A percentile compares a stretch with the other conserved stretches of the same genome.
These are phyloP conservation scores for Gastrolobium villosum DNA, from an alignment of 306 rosid genomes.

Conservation along the genomic window DNA sequence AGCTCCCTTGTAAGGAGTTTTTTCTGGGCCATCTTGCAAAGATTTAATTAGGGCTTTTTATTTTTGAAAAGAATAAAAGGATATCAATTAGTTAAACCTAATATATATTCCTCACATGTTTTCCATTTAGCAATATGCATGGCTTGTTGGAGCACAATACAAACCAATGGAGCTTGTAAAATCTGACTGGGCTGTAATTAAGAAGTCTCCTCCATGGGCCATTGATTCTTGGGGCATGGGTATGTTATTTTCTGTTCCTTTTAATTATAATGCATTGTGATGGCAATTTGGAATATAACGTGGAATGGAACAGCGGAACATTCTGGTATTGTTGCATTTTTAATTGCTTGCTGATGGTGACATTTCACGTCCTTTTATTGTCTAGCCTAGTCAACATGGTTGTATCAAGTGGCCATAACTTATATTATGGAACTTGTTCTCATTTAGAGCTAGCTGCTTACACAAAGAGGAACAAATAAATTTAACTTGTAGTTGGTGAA, in stretches of 20 bases:
- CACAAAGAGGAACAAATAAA: neutral
- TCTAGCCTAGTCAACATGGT: slow-evolving; percentile 28
- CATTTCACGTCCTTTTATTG: slow-evolving; percentile 26
- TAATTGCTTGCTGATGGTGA: slow-evolving; percentile 41
- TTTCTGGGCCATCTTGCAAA: neutral
- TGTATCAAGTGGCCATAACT: slow-evolving; percentile 15
- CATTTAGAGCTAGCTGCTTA: slow-evolving; percentile 28
- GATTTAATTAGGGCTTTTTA: slow-evolving; percentile 23
- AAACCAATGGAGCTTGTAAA: slow-evolving; percentile 87
- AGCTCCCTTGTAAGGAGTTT: slow-evolving; percentile 29
- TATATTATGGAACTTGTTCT: slow-evolving; percentile 25
- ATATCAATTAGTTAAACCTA: slow-evolving; percentile 37
- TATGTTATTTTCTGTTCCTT: slow-evolving; percentile 56
- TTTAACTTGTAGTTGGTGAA: slow-evolving; percentile 13
- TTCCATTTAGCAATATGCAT: slow-evolving; percentile 86
- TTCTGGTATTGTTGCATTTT: slow-evolving; percentile 24
- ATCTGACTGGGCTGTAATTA: slow-evolving; percentile 89
- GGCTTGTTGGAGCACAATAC: slow-evolving; percentile 98
- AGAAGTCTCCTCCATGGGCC: slow-evolving; percentile 97
- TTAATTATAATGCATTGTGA: slow-evolving; percentile 34
- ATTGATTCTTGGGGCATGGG: slow-evolving; percentile 99
- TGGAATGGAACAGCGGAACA: slow-evolving; percentile 8
- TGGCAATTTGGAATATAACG: slow-evolving; percentile 39
- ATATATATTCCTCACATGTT: slow-evolving; percentile 47
- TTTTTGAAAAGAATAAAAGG: slow-evolving; percentile 20